Evolutionary conservation across 176 grass and related monocot genomes (phyloP).

Genomic region (Cenchrus purpureus): DNA sequence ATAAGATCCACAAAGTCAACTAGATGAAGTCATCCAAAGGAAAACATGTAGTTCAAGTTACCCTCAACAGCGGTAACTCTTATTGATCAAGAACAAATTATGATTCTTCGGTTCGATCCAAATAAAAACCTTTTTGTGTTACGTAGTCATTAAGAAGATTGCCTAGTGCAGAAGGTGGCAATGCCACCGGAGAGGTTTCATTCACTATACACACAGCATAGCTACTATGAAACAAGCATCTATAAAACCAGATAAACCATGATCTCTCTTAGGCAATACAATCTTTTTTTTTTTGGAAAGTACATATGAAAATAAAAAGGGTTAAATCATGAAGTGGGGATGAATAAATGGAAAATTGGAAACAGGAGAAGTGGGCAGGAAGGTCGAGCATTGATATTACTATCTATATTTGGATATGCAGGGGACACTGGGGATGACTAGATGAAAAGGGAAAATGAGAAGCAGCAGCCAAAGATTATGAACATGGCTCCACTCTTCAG

Average conservation of each 20-base stretch:
- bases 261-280: background rate
- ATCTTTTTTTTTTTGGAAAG: conserved; percentile 24
- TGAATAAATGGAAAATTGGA: background rate
- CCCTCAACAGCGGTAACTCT: background rate
- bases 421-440: background rate
- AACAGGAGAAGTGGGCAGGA: background rate
- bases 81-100: conserved; percentile 25
- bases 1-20: conserved; percentile 19
- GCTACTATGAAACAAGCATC: background rate
- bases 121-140: conserved; percentile 7
- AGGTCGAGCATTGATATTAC: background rate
- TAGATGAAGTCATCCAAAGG: conserved; percentile 20
- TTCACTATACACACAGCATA: background rate
- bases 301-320: conserved; percentile 9
- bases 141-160: conserved; percentile 9
- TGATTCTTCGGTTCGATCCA: background rate
- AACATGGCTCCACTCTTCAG: background rate
- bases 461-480: background rate
- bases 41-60: background rate
- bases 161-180: background rate
- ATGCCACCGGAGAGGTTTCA: background rate
- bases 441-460: background rate
- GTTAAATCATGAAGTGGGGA: conserved; percentile 18
- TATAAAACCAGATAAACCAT: background rate
- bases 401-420: background rate